These are phyloP conservation scores for Phoenix roebelenii DNA, from an alignment of 176 grass and related monocot genomes.

Conservation along the genomic window DNA sequence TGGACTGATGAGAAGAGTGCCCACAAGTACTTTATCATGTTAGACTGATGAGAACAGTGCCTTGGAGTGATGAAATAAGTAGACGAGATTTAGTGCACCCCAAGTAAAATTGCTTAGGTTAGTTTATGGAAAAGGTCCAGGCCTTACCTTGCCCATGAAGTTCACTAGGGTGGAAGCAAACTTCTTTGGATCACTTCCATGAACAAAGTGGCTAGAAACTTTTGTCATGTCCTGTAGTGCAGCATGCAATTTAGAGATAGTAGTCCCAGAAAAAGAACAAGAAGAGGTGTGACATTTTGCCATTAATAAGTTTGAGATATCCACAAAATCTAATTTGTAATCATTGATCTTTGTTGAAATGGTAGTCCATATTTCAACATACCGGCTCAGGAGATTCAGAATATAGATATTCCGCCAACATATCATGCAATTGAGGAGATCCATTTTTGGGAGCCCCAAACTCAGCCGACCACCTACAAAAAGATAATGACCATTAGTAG, in stretches of 20 bases:
- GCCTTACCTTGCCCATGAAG: slow-evolving; percentile 94
- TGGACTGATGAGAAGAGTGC: too few relatives aligned
- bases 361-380: slow-evolving; percentile 14
- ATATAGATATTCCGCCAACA: slow-evolving; percentile 92
- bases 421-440: slow-evolving; percentile 77
- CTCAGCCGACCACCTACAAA: slow-evolving; percentile 81
- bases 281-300: neutral
- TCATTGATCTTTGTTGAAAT: too few relatives aligned
- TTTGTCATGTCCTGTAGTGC: slow-evolving; percentile 75
- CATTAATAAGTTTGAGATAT: neutral
- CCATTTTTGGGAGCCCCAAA: slow-evolving; percentile 66
- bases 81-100: too few relatives aligned
- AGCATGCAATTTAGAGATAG: slow-evolving; percentile 22
- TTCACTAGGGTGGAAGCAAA: slow-evolving; percentile 80
- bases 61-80: too few relatives aligned
- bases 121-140: neutral
- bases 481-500: slow-evolving; percentile 20
- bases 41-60: too few relatives aligned
- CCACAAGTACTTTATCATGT: too few relatives aligned
- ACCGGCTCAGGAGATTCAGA: slow-evolving; percentile 91
- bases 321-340: too few relatives aligned
- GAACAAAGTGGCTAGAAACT: slow-evolving; percentile 96
- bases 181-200: slow-evolving; percentile 73
- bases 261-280: neutral
- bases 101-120: too few relatives aligned